Base-by-base conservation (phyloP, 2,329 filamentous ascomycete genomes). In the Monilinia vaccinii-corymbosi region DNA sequence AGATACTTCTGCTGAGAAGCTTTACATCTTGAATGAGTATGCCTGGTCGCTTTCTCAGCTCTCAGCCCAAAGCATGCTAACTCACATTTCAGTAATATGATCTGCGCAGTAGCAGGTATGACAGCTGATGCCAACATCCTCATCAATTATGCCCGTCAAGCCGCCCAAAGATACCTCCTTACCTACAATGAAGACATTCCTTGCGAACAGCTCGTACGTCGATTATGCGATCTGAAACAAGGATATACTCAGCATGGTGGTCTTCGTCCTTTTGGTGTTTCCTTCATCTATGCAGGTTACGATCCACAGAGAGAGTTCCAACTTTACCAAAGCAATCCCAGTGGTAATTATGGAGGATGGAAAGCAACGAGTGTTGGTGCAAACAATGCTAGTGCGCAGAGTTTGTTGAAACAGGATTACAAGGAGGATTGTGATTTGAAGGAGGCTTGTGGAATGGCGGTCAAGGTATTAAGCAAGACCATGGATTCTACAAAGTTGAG, bases 141-240 rank as follows among this genome's bases (percentile, higher is more conserved):
- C 75, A 99, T 99, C 85, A 99, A 99, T 82, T 97, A 95, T 77
- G 95, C 94, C 74, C 91, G 94, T 70, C 91, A 96, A 83, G 89
- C 90, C 71, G 94, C 94, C 70, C 94, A 99, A 79, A 86, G 88
- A 73, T 97, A 99, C 78, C 93, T 99, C 74, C 85, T 96, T 68
- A 99, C 93, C 71, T 99, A 99, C 83, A 96, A 97, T 81, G 92
- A 97, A 87, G 94, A 99, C 74, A 99, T 99, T 66, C 94, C 94
- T 62, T 99, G 94, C 80, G 94, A 99, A 76, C 94, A 99, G 77
- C 89, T 99, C 61, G 94, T 99, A 63, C 91, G 94, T 70, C 86
- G 91, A 69, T 83, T 99, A 71, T 99, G 95, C 78, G 94, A 99
- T 79, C 80, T 97, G 68, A 99, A 99, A 82, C 94, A 99, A 78